phyloP scores from a whole-genome alignment of 2,329 filamentous ascomycete genomes.

The Acarospora socialis region DNA sequence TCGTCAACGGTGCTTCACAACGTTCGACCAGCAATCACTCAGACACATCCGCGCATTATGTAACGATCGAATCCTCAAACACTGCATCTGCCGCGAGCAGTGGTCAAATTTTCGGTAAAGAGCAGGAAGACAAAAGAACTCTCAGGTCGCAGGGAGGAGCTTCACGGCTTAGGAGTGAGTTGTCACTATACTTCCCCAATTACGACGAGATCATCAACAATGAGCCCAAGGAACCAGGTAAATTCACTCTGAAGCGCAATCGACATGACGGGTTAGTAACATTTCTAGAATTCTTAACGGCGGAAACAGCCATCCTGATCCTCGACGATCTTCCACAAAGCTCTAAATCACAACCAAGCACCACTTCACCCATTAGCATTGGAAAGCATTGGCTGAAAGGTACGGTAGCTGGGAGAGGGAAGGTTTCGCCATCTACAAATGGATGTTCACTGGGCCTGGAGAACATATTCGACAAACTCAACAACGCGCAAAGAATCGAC shows the following conservation, averaged over 20 bases:
- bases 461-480: constrained; percentile 19
- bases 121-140: constrained; percentile 57
- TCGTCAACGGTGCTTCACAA: constrained; percentile 1
- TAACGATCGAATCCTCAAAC: not conserved
- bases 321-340: constrained; percentile 40
- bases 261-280: not conserved
- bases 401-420: no score
- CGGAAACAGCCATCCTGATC: constrained; percentile 60
- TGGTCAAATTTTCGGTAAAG: no score
- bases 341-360: constrained; percentile 7
- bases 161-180: constrained; percentile 75
- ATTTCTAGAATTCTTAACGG: constrained; percentile 51
- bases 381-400: no score
- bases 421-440: no score
- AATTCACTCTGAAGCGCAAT: constrained; percentile 14
- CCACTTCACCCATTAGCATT: constrained; percentile 15
- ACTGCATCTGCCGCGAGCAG: not conserved
- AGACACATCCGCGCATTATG: no score
- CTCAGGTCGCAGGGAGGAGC: constrained; percentile 73
- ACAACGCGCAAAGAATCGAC: constrained; percentile 29
- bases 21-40: not conserved
- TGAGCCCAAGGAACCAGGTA: constrained; percentile 64
- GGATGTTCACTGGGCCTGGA: not conserved
- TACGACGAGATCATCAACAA: constrained; percentile 91
- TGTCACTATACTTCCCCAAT: constrained; percentile 80